A percentile compares a stretch with the other conserved stretches of the same genome.
phyloP scores from a whole-genome alignment of 129 eudicot genomes.

The Flaveria linearis region DNA sequence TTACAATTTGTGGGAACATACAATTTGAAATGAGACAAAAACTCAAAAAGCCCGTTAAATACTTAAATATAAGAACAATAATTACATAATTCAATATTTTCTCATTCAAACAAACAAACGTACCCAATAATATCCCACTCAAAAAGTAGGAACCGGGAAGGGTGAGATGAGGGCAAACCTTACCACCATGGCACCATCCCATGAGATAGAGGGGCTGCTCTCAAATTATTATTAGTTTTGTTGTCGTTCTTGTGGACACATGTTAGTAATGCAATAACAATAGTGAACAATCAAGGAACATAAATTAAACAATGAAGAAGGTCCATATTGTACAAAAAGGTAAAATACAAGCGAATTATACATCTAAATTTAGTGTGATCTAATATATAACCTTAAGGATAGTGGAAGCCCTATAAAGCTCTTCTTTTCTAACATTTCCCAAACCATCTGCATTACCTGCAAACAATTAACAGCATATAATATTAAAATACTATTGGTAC shows the following conservation, averaged over 20 bases:
- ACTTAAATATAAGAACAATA: too few species aligned
- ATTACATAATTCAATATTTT: too few species aligned
- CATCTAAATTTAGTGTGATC: not conserved
- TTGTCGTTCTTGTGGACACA: too few species aligned
- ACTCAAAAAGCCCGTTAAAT: not conserved
- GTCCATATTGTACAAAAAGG: not conserved
- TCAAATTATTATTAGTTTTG: too few species aligned
- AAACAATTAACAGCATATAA: slow-evolving; percentile 5
- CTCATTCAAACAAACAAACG: too few species aligned
- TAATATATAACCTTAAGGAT: slow-evolving; percentile 58
- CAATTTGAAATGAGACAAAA: not conserved
- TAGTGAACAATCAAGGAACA: not conserved
- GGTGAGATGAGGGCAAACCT: too few species aligned
- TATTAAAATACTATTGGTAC: not conserved
- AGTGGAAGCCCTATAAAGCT: slow-evolving; percentile 74
- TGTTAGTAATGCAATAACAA: too few species aligned
- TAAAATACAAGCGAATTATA: not conserved
- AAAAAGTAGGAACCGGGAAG: too few species aligned
- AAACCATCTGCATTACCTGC: slow-evolving; percentile 84
- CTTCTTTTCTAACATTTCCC: slow-evolving; percentile 75
- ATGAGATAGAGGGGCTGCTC: too few species aligned
- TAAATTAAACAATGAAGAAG: slow-evolving; percentile 1
- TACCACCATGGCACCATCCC: too few species aligned
- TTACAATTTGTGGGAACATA: not conserved
- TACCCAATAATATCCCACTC: too few species aligned